phyloP scores from a whole-genome alignment of 345 rosid species.

The rapeseed (Brassica napus) region Da-Ae NC_063451.1:33970501-33971000 shows the following conservation, averaged over 20 bases:
- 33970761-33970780: neutral
- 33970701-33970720: conserved; percentile 32
- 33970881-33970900: conserved; percentile 31
- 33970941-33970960: neutral
- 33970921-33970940: neutral
- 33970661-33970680: conserved; percentile 18
- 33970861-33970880: conserved; percentile 23
- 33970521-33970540: neutral
- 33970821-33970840: conserved; percentile 43
- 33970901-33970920: conserved; percentile 29
- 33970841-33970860: conserved; percentile 24
- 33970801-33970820: conserved; percentile 29
- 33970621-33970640: neutral
- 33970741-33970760: conserved; percentile 28
- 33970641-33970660: conserved; percentile 1
- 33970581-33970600: neutral
- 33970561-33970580: neutral
- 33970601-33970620: neutral
- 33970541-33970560: neutral
- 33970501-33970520: neutral
- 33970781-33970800: conserved; percentile 14
- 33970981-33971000: too few species aligned
- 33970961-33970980: neutral
- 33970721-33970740: conserved; percentile 13
- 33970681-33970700: conserved; percentile 32